Percentiles rank a stretch among this genome's conserved stretches.
Evolutionary conservation across 495 filamentous ascomycete genomes (phyloP).

Genomic region (Patellaria atrata): DNA sequence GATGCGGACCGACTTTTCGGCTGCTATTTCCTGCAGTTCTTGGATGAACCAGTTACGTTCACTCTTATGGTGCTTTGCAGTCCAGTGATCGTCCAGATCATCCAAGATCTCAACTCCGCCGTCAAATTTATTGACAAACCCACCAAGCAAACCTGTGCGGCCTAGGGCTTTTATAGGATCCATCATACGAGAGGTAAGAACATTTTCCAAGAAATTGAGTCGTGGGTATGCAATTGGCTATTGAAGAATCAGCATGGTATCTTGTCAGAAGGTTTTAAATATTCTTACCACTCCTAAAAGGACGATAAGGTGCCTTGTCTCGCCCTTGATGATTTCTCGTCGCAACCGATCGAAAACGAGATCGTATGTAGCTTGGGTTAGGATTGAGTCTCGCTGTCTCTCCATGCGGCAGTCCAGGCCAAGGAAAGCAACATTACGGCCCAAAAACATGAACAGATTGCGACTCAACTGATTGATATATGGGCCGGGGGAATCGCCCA

Average conservation of each 20-base stretch:
- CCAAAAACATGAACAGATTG: slow-evolving; percentile 73
- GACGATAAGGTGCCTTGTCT: slow-evolving; percentile 79
- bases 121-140: slow-evolving; percentile 76
- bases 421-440: slow-evolving; percentile 62
- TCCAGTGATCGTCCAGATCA: slow-evolving; percentile 92
- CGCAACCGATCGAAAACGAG: slow-evolving; percentile 73
- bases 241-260: slow-evolving; percentile 1
- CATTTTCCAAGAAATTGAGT: slow-evolving; percentile 58
- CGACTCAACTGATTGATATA: slow-evolving; percentile 80
- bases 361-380: slow-evolving; percentile 70
- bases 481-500: slow-evolving; percentile 66
- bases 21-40: slow-evolving; percentile 79
- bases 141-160: slow-evolving; percentile 64
- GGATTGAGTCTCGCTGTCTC: slow-evolving; percentile 61
- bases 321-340: slow-evolving; percentile 64
- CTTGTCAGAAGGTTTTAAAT: not conserved
- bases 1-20: slow-evolving; percentile 78
- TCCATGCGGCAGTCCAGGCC: slow-evolving; percentile 89
- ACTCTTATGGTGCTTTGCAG: slow-evolving; percentile 78
- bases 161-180: slow-evolving; percentile 79
- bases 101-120: slow-evolving; percentile 89
- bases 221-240: slow-evolving; percentile 82
- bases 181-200: slow-evolving; percentile 69
- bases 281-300: slow-evolving; percentile 36
- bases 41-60: slow-evolving; percentile 79